A percentile compares a stretch with the other conserved stretches of the same genome.
These are phyloP conservation scores for Pseudovirgaria hyperparasitica DNA, from an alignment of 2,329 filamentous ascomycete species.

Conservation along the genomic window DNA sequence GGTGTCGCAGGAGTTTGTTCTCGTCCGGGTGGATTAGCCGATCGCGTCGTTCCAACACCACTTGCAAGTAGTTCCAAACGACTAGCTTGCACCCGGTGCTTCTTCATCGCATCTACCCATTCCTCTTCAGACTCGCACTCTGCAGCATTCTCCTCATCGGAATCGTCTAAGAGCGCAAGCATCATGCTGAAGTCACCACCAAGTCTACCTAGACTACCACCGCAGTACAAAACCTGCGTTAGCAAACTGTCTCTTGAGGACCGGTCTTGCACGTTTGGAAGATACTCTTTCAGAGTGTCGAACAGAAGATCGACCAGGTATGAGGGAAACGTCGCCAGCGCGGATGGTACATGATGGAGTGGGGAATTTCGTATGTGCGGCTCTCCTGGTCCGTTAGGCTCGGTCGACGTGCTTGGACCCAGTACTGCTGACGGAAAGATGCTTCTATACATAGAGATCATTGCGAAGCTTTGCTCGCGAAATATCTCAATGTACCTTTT, in stretches of 20 bases:
- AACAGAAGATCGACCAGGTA: constrained; percentile 72
- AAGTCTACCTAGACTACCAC: constrained; percentile 75
- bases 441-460: constrained; percentile 86
- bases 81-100: constrained; percentile 74
- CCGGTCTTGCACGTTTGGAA: constrained; percentile 71
- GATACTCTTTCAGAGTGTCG: constrained; percentile 60
- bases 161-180: constrained; percentile 45
- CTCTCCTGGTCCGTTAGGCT: constrained; percentile 7
- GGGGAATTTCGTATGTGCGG: constrained; percentile 7
- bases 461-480: constrained; percentile 91
- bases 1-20: neutral
- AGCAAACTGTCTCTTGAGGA: constrained; percentile 73
- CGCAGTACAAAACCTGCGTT: constrained; percentile 88
- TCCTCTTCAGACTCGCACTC: constrained; percentile 39
- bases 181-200: constrained; percentile 90
- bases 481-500: constrained; percentile 97
- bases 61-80: constrained; percentile 48
- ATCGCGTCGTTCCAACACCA: constrained; percentile 24
- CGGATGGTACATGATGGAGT: constrained; percentile 52
- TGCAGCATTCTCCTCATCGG: constrained; percentile 29
- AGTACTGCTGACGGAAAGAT: constrained; percentile 58
- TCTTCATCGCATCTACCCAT: constrained; percentile 82
- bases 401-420: constrained; percentile 15
- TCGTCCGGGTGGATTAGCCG: constrained; percentile 4
- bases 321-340: constrained; percentile 71